phyloP scores from a whole-genome alignment of 2,329 filamentous ascomycete species.

The Thielaviopsis euricoi region DNA sequence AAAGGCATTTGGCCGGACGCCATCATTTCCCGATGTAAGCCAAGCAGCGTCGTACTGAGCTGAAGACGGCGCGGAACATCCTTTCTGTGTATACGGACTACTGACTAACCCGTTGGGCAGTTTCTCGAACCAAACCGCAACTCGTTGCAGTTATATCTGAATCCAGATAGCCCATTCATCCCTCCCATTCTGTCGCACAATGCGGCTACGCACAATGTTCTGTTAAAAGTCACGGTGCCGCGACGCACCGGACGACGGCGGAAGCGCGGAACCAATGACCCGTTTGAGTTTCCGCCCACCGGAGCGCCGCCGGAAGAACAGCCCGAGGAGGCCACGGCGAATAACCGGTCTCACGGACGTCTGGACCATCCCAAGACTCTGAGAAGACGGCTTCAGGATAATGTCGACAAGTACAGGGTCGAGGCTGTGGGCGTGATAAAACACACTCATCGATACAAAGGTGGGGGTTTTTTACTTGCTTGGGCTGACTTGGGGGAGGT shows the following conservation, averaged over 20 bases:
- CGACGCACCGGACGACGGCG: slow-evolving; percentile 74
- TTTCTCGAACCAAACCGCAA: slow-evolving; percentile 31
- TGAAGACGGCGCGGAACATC: slow-evolving; percentile 1
- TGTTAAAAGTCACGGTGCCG: slow-evolving; percentile 75
- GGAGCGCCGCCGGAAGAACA: slow-evolving; percentile 15
- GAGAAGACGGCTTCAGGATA: slow-evolving; percentile 52
- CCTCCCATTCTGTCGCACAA: slow-evolving; percentile 65
- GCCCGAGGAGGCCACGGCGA: slow-evolving; percentile 13
- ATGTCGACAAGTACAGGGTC: slow-evolving; percentile 46
- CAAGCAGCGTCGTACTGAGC: no score
- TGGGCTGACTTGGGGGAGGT: no score
- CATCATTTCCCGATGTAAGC: slow-evolving; percentile 24
- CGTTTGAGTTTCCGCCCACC: slow-evolving; percentile 35
- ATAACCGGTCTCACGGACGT: slow-evolving; percentile 27
- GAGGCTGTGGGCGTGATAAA: slow-evolving; percentile 57
- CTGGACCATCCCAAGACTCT: slow-evolving; percentile 38
- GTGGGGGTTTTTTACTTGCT: slow-evolving; percentile 24
- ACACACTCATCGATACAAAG: slow-evolving; percentile 74
- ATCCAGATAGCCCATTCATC: slow-evolving; percentile 63
- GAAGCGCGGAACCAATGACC: slow-evolving; percentile 57
- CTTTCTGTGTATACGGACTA: neutral
- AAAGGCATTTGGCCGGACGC: slow-evolving; percentile 25
- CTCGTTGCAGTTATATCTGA: slow-evolving; percentile 54
- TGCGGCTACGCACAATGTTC: slow-evolving; percentile 61
- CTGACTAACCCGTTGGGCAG: slow-evolving; percentile 17